A percentile compares a stretch with the other conserved stretches of the same genome.
These are phyloP conservation scores for Metschnikowia kofuensis DNA, from an alignment of 805 yeast species.

Conservation along the genomic window DNA sequence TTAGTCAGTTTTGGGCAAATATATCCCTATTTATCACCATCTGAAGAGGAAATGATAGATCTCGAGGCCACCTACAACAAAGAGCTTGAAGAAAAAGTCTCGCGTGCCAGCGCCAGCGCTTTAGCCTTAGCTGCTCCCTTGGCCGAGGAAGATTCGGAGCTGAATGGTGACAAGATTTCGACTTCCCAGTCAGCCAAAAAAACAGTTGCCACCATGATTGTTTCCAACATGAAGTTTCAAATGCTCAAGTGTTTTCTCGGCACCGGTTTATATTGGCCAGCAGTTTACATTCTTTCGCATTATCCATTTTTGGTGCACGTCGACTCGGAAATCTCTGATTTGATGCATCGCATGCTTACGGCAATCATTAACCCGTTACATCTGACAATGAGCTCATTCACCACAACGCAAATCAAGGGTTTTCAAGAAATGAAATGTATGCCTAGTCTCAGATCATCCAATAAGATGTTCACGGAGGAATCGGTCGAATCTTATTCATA, in stretches of 20 bases:
- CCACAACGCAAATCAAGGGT: conserved; percentile 16
- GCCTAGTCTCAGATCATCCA: conserved; percentile 26
- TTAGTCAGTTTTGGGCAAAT: conserved; percentile 62
- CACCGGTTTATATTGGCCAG: conserved; percentile 61
- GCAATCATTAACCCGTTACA: conserved; percentile 50
- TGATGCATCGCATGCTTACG: conserved; percentile 50
- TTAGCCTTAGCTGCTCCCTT: conserved; percentile 87
- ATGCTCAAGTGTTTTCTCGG: conserved; percentile 53
- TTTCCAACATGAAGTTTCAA: conserved; percentile 26
- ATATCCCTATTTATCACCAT: conserved; percentile 55
- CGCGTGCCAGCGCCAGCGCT: conserved; percentile 68
- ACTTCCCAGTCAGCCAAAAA: conserved; percentile 13
- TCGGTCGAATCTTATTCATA: conserved; percentile 17
- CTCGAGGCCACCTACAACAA: conserved; percentile 46
- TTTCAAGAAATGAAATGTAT: conserved; percentile 23
- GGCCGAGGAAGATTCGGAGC: conserved; percentile 54
- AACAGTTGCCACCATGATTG: conserved; percentile 19
- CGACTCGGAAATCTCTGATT: conserved; percentile 45
- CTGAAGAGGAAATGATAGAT: conserved; percentile 42
- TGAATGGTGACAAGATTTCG: not conserved
- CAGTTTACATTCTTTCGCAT: conserved; percentile 53
- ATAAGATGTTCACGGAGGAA: conserved; percentile 27
- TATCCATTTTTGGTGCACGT: conserved; percentile 61
- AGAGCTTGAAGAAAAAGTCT: conserved; percentile 52
- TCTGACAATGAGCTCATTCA: conserved; percentile 19